These are phyloP conservation scores for Talaromyces sp. DNA, from an alignment of 2,329 filamentous ascomycete species.

Conservation along the genomic window DNA sequence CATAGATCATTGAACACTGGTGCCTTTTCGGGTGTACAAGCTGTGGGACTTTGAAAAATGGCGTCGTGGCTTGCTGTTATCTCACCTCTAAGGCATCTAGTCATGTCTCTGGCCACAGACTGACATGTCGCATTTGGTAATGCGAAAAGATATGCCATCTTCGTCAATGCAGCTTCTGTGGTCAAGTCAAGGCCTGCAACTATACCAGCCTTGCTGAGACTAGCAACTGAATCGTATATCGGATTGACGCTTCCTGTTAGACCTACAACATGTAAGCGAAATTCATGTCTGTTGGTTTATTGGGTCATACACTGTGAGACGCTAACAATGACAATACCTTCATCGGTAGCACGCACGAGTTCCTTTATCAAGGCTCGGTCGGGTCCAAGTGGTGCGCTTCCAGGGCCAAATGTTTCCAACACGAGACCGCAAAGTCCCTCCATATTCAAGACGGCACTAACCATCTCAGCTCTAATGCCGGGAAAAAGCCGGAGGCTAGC, in stretches of 20 bases:
- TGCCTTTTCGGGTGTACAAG: slow-evolving; percentile 69
- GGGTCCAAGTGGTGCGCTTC: slow-evolving; percentile 81
- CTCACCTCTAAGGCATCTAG: too few species aligned
- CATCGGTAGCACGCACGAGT: slow-evolving; percentile 74
- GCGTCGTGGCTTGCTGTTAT: too few species aligned
- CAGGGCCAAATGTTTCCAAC: slow-evolving; percentile 90
- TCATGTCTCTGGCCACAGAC: slow-evolving; percentile 72
- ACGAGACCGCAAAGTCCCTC: slow-evolving; percentile 80
- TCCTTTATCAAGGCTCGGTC: slow-evolving; percentile 79
- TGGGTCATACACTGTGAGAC: slow-evolving; percentile 78
- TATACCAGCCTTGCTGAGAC: slow-evolving; percentile 81
- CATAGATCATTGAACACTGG: slow-evolving; percentile 68
- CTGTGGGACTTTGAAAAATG: too few species aligned
- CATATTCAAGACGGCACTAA: slow-evolving; percentile 77
- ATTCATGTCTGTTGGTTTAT: too few species aligned
- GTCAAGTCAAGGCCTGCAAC: slow-evolving; percentile 90
- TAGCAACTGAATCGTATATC: slow-evolving; percentile 74
- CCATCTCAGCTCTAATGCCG: slow-evolving; percentile 90
- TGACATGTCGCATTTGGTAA: slow-evolving; percentile 62
- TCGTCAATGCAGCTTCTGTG: slow-evolving; percentile 86
- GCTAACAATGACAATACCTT: slow-evolving; percentile 85
- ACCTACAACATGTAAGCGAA: slow-evolving; percentile 26
- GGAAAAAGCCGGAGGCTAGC: slow-evolving; percentile 89
- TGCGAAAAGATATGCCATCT: slow-evolving; percentile 82
- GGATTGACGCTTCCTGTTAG: slow-evolving; percentile 72